Base-by-base conservation (phyloP, 192 early-diverging fungal genomes). In the Entomortierella lignicola region DNA sequence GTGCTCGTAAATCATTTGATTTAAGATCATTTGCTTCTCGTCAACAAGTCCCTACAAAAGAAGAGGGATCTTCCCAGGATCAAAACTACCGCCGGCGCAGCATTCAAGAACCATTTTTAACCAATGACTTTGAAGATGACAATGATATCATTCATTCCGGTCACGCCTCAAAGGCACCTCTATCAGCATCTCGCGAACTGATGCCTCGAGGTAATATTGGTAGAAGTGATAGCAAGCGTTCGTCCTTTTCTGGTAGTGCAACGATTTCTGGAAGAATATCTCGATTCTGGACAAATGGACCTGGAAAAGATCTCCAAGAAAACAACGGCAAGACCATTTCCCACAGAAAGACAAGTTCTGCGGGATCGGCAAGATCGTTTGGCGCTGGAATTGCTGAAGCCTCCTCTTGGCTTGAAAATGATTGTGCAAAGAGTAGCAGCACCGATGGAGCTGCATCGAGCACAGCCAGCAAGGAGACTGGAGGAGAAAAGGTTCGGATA, bases 241-340 rank as follows among this genome's bases (percentile, higher is more conserved):
- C 61, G 0, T 65, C 67, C 27, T 79, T 79, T 23, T 70, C 75
- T 7, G 75, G 75, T 8, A 79, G 67, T 39, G 67, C 75, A 2
- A 79, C 75, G 3, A 60, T 79, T 30, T 79, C 75, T 15, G 75
- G 75, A 20, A 61, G 75, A n/a, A 60, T 79, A 31, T 69, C 75
- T 8, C 66, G 75, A 21, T 60, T 79, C 17, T 70, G 67, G 67
- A 55, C 62, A 2, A 53, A 66, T 51, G 50, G 67, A 8, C 44
- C 66, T 27, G 66, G 34, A n/a, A 52, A 47, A 18, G 66, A 67
- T 4, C 13, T 21, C 21, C 54, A 48, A 21, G 61, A 57, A 18
- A 20, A 31, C 8, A 34, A 13, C 7, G 13, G n/a, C n/a, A n/a
- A n/a, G n/a, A n/a, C n/a, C n/a, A n/a, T n/a, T n/a, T n/a, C 65